Conservation (phyloP, 371 early-diverging fungal species). For the Actinomortierella wolfii region DNA sequence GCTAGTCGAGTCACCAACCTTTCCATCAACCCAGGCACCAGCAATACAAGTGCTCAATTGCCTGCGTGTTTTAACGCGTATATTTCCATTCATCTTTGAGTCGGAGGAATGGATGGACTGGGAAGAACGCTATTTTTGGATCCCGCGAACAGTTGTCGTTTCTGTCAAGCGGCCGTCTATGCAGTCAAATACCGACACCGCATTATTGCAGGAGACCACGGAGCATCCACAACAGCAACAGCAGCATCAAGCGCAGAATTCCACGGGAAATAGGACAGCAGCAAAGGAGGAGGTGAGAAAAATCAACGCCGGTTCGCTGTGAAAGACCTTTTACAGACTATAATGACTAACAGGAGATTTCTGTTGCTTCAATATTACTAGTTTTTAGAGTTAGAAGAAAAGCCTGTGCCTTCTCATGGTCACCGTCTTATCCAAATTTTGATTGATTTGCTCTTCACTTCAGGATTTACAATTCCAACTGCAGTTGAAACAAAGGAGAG, state of each 20-base stretch:
- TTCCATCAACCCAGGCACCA: constrained; percentile 55
- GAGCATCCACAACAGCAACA: constrained; percentile 42
- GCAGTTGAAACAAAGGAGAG: constrained; percentile 54
- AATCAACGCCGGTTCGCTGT: too few species aligned
- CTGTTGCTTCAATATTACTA: background rate
- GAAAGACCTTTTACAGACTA: too few species aligned
- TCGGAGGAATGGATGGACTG: constrained; percentile 53
- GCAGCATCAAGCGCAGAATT: constrained; percentile 45
- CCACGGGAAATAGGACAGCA: too few species aligned
- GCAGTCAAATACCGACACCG: background rate
- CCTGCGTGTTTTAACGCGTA: constrained; percentile 78
- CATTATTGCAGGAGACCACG: constrained; percentile 2
- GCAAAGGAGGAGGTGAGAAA: too few species aligned
- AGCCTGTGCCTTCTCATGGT: constrained; percentile 43
- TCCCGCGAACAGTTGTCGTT: constrained; percentile 18
- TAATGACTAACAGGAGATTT: too few species aligned
- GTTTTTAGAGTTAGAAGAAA: constrained; percentile 6
- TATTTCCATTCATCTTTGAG: constrained; percentile 86
- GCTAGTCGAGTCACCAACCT: constrained; percentile 57
- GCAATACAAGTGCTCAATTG: constrained; percentile 77
- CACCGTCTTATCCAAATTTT: constrained; percentile 51
- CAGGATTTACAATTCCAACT: constrained; percentile 80
- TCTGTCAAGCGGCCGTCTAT: background rate
- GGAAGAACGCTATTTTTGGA: constrained; percentile 80
- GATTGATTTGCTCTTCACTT: constrained; percentile 70